phyloP scores from a whole-genome alignment of 1,139 yeast species.

The Saccharomycopsis phalli region DNA sequence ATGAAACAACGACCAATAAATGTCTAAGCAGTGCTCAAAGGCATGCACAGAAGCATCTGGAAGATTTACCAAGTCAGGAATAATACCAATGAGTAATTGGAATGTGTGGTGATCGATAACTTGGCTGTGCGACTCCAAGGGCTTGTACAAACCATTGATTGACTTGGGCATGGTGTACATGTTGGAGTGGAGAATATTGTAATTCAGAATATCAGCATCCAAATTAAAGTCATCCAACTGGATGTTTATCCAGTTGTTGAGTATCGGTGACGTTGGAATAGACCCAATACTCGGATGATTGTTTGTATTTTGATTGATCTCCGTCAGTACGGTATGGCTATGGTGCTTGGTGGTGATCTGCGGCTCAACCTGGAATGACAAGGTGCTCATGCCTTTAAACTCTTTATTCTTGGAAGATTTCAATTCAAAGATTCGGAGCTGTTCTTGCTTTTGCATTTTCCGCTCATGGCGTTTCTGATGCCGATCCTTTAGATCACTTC shows the following conservation, averaged over 20 bases:
- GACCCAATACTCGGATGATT: neutral
- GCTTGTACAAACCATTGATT: constrained; percentile 6
- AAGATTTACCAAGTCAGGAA: constrained; percentile 9
- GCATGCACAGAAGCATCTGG: constrained; percentile 22
- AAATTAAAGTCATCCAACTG: constrained; percentile 2
- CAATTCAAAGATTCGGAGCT: constrained; percentile 18
- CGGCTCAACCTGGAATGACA: constrained; percentile 8
- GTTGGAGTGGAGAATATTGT: neutral
- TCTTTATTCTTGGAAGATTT: constrained; percentile 11
- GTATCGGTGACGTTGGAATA: constrained; percentile 6
- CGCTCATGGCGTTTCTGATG: constrained; percentile 44
- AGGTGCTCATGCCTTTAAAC: constrained; percentile 18
- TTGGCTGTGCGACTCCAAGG: neutral
- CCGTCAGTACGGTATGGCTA: neutral
- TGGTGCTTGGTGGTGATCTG: neutral
- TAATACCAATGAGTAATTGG: constrained; percentile 3
- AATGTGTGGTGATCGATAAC: neutral
- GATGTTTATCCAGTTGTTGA: constrained; percentile 14
- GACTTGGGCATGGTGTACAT: constrained; percentile 1
- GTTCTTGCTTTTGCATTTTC: constrained; percentile 24
- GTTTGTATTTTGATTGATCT: neutral
- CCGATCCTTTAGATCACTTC: constrained; percentile 43
- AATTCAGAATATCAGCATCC: neutral
- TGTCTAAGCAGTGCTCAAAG: constrained; percentile 27
- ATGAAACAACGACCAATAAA: constrained; percentile 54